Conservation (phyloP, 1,139 yeast species). For the Candida mesenterica region DNA sequence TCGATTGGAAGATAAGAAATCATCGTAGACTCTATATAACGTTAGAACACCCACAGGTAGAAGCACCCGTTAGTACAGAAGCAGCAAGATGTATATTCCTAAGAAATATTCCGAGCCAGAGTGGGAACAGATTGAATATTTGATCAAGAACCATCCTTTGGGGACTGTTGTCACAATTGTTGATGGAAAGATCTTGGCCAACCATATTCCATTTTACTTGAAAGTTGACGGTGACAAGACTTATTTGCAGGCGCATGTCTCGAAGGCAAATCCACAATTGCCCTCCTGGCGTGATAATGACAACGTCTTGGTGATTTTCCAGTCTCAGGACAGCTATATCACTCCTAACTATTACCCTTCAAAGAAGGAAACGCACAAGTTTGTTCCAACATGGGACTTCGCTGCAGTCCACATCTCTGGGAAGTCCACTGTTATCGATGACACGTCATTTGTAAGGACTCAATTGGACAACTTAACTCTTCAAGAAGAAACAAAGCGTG, state of each 20-base stretch:
- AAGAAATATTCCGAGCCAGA: slow-evolving; percentile 24
- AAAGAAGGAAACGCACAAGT: slow-evolving; percentile 58
- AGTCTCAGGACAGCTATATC: slow-evolving; percentile 53
- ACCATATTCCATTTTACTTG: slow-evolving; percentile 58
- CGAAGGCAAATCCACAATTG: slow-evolving; percentile 54
- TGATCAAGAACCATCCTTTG: slow-evolving; percentile 50
- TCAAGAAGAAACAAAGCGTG: slow-evolving; percentile 43
- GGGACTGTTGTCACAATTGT: slow-evolving; percentile 50
- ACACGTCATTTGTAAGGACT: slow-evolving; percentile 44
- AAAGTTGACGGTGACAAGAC: slow-evolving; percentile 37
- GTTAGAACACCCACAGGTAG: too few species aligned
- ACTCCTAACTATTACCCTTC: slow-evolving; percentile 62
- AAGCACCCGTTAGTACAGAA: neutral
- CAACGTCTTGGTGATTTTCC: slow-evolving; percentile 54
- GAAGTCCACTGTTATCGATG: slow-evolving; percentile 46
- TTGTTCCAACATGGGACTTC: slow-evolving; percentile 75
- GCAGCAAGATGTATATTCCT: slow-evolving; percentile 15
- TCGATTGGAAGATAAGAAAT: too few species aligned
- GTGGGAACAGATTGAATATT: slow-evolving; percentile 39
- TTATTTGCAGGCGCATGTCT: slow-evolving; percentile 55
- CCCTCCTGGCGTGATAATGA: slow-evolving; percentile 41
- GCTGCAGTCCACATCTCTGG: slow-evolving; percentile 63
- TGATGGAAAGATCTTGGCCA: slow-evolving; percentile 45
- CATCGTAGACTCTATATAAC: too few species aligned
- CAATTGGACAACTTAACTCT: slow-evolving; percentile 48